These are phyloP conservation scores for Phytophthora meadii DNA, from an alignment of 352 stramenopile species.

Conservation along the genomic window DNA sequence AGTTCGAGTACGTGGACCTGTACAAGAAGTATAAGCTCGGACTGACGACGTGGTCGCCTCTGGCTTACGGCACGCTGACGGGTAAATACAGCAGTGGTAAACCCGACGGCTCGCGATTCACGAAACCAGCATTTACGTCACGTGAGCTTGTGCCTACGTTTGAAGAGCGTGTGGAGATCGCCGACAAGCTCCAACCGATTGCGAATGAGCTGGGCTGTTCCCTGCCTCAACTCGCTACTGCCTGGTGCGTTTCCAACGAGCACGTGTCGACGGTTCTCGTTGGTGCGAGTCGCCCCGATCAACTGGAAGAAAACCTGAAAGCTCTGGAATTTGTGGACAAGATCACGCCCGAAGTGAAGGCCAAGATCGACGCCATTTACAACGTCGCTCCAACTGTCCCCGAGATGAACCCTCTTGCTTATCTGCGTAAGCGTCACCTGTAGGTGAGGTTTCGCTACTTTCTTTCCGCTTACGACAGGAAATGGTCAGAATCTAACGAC, in stretches of 20 bases:
- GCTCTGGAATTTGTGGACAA: neutral
- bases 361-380: neutral
- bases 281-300: conserved; percentile 37
- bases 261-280: conserved; percentile 62
- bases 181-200: conserved; percentile 41
- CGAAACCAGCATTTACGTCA: conserved; percentile 1
- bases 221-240: conserved; percentile 43
- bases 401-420: too few relatives aligned
- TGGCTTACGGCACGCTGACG: conserved; percentile 11
- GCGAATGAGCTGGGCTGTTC: conserved; percentile 39
- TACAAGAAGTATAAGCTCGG: conserved; percentile 34
- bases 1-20: too few relatives aligned
- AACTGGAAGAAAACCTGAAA: conserved; percentile 12
- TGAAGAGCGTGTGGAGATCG: conserved; percentile 26
- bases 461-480: too few relatives aligned
- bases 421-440: too few relatives aligned
- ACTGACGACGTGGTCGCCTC: conserved; percentile 5
- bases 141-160: conserved; percentile 4
- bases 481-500: too few relatives aligned
- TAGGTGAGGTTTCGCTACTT: too few relatives aligned
- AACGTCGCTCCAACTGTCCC: too few relatives aligned
- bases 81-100: conserved; percentile 1
- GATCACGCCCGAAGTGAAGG: neutral
- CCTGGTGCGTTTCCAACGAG: conserved; percentile 55
- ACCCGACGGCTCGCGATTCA: conserved; percentile 6